Evolutionary conservation across 31 red algal genomes (phyloP), one percentile per base, ranked within the genome.

Genomic region (Odonthalia washingtoniensis): DNA sequence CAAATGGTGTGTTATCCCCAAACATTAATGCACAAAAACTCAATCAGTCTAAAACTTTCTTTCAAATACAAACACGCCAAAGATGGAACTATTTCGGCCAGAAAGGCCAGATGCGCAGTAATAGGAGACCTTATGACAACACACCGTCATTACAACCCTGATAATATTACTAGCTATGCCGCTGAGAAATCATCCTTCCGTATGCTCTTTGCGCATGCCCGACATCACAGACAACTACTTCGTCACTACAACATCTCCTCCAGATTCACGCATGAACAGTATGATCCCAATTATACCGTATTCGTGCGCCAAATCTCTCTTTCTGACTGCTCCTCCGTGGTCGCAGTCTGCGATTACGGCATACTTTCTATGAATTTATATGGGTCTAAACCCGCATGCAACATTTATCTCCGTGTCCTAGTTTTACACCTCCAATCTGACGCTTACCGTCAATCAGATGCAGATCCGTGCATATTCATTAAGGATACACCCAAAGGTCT

Each of bases 41-140:
- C 46, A 3, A 65, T 81, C 33, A 34, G 34, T 27, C 45, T 81
- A 4, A 81, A 35, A 40, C 67, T 84, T 60, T 70, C 80, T n/a
- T 45, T 70, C 35, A 28, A 84, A 84, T 12, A 3, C 46, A 9
- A 69, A 72, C 65, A 0, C 61, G 4, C 24, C 27, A 24, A 40
- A 40, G 9, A 2, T 14, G 2, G n/a, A n/a, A n/a, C n/a, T n/a
- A 41, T 72, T 72, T 16, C 32, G 30, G 80, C 14, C 14, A 3
- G 37, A 0, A 45, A 84, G 6, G 62, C 80, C 38, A 41, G 83
- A 63, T 87, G 38, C 26, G 16, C 83, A 5, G 17, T 87, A 40
- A 5, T 40, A 75, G 83, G 70, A 3, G 83, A 87, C n/a, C 70
- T 12, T 33, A 77, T 87, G 83, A 74, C 26, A 18, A 67, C 70